Evolutionary conservation across 495 filamentous ascomycete species (phyloP), one percentile per base, ranked within the genome.

Genomic region (Penicillium silybi): DNA sequence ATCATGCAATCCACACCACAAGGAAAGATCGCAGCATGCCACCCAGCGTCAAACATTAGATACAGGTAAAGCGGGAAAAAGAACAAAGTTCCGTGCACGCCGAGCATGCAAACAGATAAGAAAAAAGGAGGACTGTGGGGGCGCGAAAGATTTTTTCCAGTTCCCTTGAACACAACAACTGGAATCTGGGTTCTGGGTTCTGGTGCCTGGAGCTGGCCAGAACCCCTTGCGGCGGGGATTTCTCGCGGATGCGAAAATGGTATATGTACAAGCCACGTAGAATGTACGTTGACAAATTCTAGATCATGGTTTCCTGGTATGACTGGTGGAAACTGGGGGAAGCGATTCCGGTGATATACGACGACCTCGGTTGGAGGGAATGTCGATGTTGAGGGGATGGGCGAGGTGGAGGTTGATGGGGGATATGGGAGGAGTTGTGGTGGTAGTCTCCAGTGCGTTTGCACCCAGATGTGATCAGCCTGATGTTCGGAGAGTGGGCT

Each of bases 221-320:
- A n/a, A n/a, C n/a, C n/a, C n/a, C n/a, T n/a, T n/a, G n/a, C 11
- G 26, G 4, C 2, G 3, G 26, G 4, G 4, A 42, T 19, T 42
- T 42, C 40, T 3, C 41, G 32, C 13, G 39, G 49, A 32, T 27
- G 38, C 38, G 26, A 38, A 44, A 26, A 44, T 22, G 22, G 32
- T 65, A 67, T 67, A 62, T 67, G 54, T 62, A 67, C 59, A 67
- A 57, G 56, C 32, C 53, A 56, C 57, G 55, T 57, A 56, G 46
- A 59, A 63, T 61, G 57, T 59, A 60, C 58, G 54, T 49, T 41
- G 54, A 53, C 40, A 54, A 60, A 40, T 48, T 64, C 61, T 66
- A 64, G 57, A 41, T 52, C 41, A 46, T 41, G 44, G 53, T 48
- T 53, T 53, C 54, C 53, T 39, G 43, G 43, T 23, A 48, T 45